Conservation (phyloP, 805 yeast genomes). For the Candida verbasci region DNA sequence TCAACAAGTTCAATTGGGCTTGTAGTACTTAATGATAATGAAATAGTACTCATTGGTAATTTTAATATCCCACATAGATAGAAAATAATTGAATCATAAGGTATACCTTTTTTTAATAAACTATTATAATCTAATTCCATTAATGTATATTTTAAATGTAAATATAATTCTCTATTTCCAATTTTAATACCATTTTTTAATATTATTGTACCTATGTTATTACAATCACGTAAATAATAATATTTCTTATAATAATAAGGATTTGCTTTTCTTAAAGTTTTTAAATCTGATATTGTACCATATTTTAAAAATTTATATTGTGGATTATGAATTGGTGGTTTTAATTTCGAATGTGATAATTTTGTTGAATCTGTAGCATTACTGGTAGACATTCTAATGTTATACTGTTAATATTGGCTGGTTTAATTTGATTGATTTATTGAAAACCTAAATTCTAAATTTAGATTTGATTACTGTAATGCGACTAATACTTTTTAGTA, state of each 20-base stretch:
- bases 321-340: background rate
- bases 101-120: background rate
- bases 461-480: no score
- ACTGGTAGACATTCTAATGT: no score
- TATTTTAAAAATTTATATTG: background rate
- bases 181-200: background rate
- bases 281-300: background rate
- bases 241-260: background rate
- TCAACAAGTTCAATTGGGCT: background rate
- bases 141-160: constrained; percentile 1
- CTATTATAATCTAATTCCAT: background rate
- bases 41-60: background rate
- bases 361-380: no score
- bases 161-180: background rate
- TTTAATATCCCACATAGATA: background rate
- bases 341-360: no score
- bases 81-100: background rate
- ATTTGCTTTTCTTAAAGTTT: background rate
- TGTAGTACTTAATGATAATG: background rate
- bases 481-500: no score
- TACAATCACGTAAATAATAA: background rate
- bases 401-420: no score
- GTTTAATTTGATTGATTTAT: no score
- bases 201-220: background rate
- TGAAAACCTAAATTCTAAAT: no score